These are phyloP conservation scores for Alternaria tenuissima DNA, from an alignment of 2,329 filamentous ascomycete species.

Conservation along the genomic window DNA sequence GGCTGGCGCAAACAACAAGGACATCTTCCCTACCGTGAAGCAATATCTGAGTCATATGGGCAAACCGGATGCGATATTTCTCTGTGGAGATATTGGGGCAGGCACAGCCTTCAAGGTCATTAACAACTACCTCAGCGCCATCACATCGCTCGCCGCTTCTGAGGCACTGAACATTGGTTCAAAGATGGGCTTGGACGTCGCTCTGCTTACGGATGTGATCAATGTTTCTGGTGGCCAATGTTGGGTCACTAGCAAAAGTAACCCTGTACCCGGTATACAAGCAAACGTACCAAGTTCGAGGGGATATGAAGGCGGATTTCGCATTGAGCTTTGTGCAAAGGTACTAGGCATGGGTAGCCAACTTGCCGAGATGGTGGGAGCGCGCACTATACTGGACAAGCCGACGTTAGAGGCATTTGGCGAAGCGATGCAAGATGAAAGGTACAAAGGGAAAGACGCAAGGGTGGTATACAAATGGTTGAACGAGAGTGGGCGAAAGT, in stretches of 20 bases:
- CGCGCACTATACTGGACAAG: slow-evolving; percentile 42
- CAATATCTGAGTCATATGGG: slow-evolving; percentile 82
- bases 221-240: slow-evolving; percentile 89
- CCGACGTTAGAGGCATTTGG: slow-evolving; percentile 42
- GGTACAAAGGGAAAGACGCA: slow-evolving; percentile 44
- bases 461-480: slow-evolving; percentile 46
- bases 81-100: slow-evolving; percentile 81
- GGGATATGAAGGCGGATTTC: slow-evolving; percentile 51
- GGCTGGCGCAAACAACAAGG: slow-evolving; percentile 71
- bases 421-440: slow-evolving; percentile 38
- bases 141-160: slow-evolving; percentile 80
- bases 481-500: slow-evolving; percentile 41
- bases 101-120: slow-evolving; percentile 90
- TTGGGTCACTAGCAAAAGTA: slow-evolving; percentile 94
- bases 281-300: slow-evolving; percentile 50
- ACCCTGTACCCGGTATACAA: slow-evolving; percentile 72
- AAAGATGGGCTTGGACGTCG: slow-evolving; percentile 66
- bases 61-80: slow-evolving; percentile 72
- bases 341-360: slow-evolving; percentile 48
- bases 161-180: slow-evolving; percentile 71
- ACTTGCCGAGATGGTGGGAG: slow-evolving; percentile 46
- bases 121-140: slow-evolving; percentile 93
- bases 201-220: slow-evolving; percentile 79
- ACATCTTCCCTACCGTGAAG: slow-evolving; percentile 64
- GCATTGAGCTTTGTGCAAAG: slow-evolving; percentile 46